A percentile compares a stretch with the other conserved stretches of the same genome.
Evolutionary conservation across 225 moss, liverwort and hornwort species (phyloP).

Genomic region (Lunularia cruciata): DNA sequence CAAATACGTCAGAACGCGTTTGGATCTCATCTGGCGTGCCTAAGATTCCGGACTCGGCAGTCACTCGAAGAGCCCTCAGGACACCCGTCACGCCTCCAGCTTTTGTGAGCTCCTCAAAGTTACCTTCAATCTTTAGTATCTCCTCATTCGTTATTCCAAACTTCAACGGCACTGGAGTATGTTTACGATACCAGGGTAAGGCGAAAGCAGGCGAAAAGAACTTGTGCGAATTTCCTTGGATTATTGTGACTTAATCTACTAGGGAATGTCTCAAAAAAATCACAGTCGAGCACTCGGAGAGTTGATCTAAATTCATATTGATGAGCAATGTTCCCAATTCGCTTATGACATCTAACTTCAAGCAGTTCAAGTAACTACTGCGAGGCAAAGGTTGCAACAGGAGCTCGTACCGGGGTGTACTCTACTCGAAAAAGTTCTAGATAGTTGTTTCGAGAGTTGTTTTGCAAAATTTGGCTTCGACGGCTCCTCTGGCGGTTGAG

Average conservation of each 20-base stretch:
- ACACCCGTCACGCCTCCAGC: slow-evolving; percentile 64
- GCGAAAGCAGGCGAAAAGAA: too few relatives aligned
- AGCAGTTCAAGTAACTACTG: too few relatives aligned
- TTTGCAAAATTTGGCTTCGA: not conserved
- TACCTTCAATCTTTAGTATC: slow-evolving; percentile 65
- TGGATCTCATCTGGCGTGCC: slow-evolving; percentile 49
- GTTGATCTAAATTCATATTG: not conserved
- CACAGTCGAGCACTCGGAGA: not conserved
- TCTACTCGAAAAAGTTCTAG: slow-evolving; percentile 15
- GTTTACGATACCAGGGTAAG: not conserved
- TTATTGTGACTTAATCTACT: not conserved
- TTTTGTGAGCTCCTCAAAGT: slow-evolving; percentile 52
- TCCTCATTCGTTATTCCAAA: slow-evolving; percentile 74
- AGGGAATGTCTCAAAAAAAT: not conserved
- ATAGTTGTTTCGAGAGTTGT: not conserved
- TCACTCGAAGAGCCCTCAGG: slow-evolving; percentile 61
- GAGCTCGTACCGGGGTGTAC: slow-evolving; percentile 18
- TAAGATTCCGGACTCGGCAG: slow-evolving; percentile 54
- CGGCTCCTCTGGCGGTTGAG: not conserved
- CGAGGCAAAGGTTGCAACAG: not conserved
- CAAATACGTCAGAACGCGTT: slow-evolving; percentile 63
- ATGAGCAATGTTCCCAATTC: not conserved
- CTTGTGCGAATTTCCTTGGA: not conserved
- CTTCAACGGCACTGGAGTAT: slow-evolving; percentile 13
- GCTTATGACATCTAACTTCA: not conserved